Base-by-base conservation (phyloP, 768 basidiomycete species). In the Pleurotus salmoneostramineus region DNA sequence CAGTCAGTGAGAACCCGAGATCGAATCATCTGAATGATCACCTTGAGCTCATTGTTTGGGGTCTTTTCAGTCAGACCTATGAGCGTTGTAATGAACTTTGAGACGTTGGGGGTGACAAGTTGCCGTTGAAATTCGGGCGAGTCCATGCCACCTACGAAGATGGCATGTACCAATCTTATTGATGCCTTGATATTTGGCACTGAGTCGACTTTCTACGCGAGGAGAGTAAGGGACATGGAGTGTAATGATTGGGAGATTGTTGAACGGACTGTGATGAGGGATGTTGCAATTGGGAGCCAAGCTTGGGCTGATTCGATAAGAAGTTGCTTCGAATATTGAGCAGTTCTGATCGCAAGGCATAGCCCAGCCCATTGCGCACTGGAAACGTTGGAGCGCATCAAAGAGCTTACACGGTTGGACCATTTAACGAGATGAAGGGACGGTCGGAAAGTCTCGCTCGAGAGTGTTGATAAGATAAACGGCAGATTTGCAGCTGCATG, bases 91-190 rank as follows among this genome's bases (percentile, higher is more conserved):
- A 84, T 84, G 68, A 88, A 84, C 72, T 91, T 93, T 14, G 85
- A 78, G 27, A 92, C 77, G 63, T 84, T 84, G 2, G 93, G 91
- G 4, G 78, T 75, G 36, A 81, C 82, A 3, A 92, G 74, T 69
- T 93, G 91, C 66, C 93, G 77, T 66, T 93, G 89, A 69, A 92
- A 93, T 69, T 93, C 92, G 33, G 85, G 75, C n/a, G 82, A 74
- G 66, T 84, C 81, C 21, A 72, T 71, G 2, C 86, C 83, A 54
- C 72, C 74, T 31, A 77, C 80, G 65, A 92, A 88, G 3, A 94
- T 78, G 17, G 77, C 71, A 43, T 80, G 69, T 49, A 90, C 64
- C 14, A 93, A 82, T 46, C 85, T 78, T n/a, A 90, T 79, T 10
- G 83, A 75, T 3, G 83, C 85, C 67, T 83, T 89, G 40, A 84